phyloP scores from a whole-genome alignment of 2,329 filamentous ascomycete species.

The Monosporascus sp. region DNA sequence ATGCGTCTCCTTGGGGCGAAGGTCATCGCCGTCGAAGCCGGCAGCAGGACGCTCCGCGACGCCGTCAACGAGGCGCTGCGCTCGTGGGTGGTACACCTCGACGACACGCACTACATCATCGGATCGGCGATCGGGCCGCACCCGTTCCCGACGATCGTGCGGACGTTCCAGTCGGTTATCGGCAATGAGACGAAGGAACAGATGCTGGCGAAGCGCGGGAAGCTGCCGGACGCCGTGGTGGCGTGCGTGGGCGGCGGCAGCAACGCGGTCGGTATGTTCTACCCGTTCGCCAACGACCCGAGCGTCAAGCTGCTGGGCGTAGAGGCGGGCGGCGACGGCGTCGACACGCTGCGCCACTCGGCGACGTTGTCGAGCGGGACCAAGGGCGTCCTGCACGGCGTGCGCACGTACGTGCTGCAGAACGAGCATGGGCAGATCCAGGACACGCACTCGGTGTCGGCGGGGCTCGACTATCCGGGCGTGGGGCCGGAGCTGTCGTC shows the following conservation, averaged over 20 bases:
- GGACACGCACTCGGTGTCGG: slow-evolving; percentile 94
- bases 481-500: slow-evolving; percentile 86
- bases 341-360: slow-evolving; percentile 79
- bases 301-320: slow-evolving; percentile 87
- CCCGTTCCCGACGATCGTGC: slow-evolving; percentile 94
- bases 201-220: slow-evolving; percentile 77
- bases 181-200: slow-evolving; percentile 91
- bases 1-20: slow-evolving; percentile 94
- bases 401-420: slow-evolving; percentile 92
- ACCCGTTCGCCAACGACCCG: slow-evolving; percentile 82
- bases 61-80: slow-evolving; percentile 94
- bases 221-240: slow-evolving; percentile 91
- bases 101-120: slow-evolving; percentile 97
- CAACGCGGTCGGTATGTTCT: slow-evolving; percentile 98
- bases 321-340: slow-evolving; percentile 88
- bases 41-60: slow-evolving; percentile 74
- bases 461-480: slow-evolving; percentile 93
- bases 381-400: slow-evolving; percentile 92
- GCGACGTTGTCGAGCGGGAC: slow-evolving; percentile 82
- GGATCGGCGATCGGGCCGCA: slow-evolving; percentile 96
- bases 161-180: slow-evolving; percentile 96
- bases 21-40: slow-evolving; percentile 88
- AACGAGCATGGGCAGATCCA: slow-evolving; percentile 87
- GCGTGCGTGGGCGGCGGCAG: slow-evolving; percentile 94
- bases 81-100: slow-evolving; percentile 86